A percentile compares a stretch with the other conserved stretches of the same genome.
These are phyloP conservation scores for Candida alai DNA, from an alignment of 805 yeast genomes.

Conservation along the genomic window DNA sequence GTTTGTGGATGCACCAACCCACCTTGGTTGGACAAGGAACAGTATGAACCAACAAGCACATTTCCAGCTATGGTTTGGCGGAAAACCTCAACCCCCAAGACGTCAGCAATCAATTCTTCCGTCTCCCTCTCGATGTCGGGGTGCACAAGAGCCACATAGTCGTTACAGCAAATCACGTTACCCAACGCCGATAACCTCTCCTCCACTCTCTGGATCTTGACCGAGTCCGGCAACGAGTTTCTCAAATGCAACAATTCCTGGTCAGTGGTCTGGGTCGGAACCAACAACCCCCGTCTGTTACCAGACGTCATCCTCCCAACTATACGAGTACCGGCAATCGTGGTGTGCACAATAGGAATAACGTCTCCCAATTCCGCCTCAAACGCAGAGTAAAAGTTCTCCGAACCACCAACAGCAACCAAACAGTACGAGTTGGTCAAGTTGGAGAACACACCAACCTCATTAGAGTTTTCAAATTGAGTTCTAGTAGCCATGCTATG, in stretches of 20 bases:
- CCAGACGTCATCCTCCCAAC: slow-evolving; percentile 98
- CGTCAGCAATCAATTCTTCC: slow-evolving; percentile 97
- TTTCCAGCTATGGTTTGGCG: slow-evolving; percentile 98
- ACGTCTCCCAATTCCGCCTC: slow-evolving; percentile 97
- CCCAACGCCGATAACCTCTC: slow-evolving; percentile 96
- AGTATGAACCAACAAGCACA: slow-evolving; percentile 95
- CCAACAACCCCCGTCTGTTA: slow-evolving; percentile 94
- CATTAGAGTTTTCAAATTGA: slow-evolving; percentile 47
- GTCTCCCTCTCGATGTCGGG: slow-evolving; percentile 99
- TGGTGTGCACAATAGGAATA: slow-evolving; percentile 93
- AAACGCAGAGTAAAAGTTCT: slow-evolving; percentile 80
- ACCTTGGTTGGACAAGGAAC: slow-evolving; percentile 93
- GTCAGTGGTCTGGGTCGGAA: slow-evolving; percentile 97
- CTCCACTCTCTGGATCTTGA: slow-evolving; percentile 95
- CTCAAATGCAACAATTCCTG: slow-evolving; percentile 97
- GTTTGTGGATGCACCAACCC: slow-evolving; percentile 98
- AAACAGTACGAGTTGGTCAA: slow-evolving; percentile 94
- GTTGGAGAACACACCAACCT: slow-evolving; percentile 90
- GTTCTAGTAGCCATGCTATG: slow-evolving; percentile 42
- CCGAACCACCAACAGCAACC: slow-evolving; percentile 96
- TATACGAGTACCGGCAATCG: slow-evolving; percentile 97
- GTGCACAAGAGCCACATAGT: slow-evolving; percentile 97
- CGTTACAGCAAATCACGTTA: slow-evolving; percentile 97
- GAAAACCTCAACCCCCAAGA: slow-evolving; percentile 97
- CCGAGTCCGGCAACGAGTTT: slow-evolving; percentile 92